phyloP scores from a whole-genome alignment of 2,329 filamentous ascomycete species.

The Apiospora sp. region DNA sequence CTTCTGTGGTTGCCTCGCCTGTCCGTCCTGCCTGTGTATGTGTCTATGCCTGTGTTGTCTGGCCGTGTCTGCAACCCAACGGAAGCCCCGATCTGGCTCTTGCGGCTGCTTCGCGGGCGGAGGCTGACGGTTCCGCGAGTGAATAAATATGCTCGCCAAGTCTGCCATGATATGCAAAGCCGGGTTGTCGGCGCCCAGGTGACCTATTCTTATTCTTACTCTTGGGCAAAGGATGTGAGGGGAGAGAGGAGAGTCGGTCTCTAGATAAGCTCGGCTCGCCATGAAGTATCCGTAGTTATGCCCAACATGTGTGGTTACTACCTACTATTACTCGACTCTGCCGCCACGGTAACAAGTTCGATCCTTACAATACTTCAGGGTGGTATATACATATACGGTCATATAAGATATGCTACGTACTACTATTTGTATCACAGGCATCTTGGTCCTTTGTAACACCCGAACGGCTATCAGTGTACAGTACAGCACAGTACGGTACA shows the following conservation, averaged over 20 bases:
- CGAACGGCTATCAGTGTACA: conserved; percentile 5
- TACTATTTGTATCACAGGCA: background rate
- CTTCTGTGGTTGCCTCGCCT: background rate
- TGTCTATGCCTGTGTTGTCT: background rate
- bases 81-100: conserved; percentile 13
- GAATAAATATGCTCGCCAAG: conserved; percentile 11
- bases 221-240: background rate
- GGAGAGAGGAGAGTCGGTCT: background rate
- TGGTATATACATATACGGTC: background rate
- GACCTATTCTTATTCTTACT: background rate
- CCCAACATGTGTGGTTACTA: background rate
- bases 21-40: background rate
- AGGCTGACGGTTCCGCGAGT: conserved; percentile 10
- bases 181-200: conserved; percentile 15
- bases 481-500: background rate
- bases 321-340: background rate
- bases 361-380: background rate
- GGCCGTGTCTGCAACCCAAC: background rate
- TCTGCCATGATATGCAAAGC: background rate
- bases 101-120: conserved; percentile 18
- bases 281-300: background rate
- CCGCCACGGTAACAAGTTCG: background rate
- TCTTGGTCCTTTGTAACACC: background rate
- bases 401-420: too few relatives aligned
- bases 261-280: background rate